Conservation (phyloP, 257 asterid species). For the Thymus mandschuricus region DNA sequence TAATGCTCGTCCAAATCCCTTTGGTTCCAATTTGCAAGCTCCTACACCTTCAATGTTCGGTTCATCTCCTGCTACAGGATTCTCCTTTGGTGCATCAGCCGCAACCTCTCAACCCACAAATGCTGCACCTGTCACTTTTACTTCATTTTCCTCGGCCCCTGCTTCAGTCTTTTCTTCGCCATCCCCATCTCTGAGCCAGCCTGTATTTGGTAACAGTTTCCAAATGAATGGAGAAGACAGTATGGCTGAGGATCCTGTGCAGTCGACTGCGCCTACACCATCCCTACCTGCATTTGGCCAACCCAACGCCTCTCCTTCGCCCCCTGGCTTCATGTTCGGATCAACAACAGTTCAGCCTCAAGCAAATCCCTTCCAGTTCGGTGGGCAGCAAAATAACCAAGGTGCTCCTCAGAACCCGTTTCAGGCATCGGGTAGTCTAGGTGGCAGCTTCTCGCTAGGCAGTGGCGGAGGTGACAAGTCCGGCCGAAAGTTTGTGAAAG, state of each 20-base stretch:
- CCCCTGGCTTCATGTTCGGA: conserved; percentile 50
- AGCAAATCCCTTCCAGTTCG: conserved; percentile 51
- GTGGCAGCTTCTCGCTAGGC: conserved; percentile 81
- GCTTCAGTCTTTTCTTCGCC: conserved; percentile 36
- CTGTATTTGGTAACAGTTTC: conserved; percentile 45
- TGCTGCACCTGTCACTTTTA: conserved; percentile 38
- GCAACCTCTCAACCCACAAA: conserved; percentile 42
- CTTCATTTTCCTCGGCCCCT: conserved; percentile 48
- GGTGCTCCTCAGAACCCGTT: conserved; percentile 48
- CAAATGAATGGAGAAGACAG: conserved; percentile 76
- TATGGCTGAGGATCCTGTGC: conserved; percentile 87
- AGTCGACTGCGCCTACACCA: conserved; percentile 43
- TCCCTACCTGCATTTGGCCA: conserved; percentile 50
- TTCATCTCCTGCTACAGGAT: conserved; percentile 49
- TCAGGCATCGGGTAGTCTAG: conserved; percentile 56
- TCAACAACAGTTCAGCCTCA: conserved; percentile 46
- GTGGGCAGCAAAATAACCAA: conserved; percentile 57
- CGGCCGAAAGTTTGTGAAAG: conserved; percentile 45
- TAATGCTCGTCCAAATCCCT: conserved; percentile 34
- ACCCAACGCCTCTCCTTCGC: conserved; percentile 48
- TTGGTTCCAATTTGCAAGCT: conserved; percentile 52
- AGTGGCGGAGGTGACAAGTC: conserved; percentile 60
- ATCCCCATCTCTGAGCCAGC: conserved; percentile 24
- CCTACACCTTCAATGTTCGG: conserved; percentile 43
- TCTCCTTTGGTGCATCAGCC: conserved; percentile 52